Percentiles rank a stretch among this genome's conserved stretches.
Evolutionary conservation across 192 early-diverging fungal genomes (phyloP).

Genomic region (Umbelopsis isabellina): DNA sequence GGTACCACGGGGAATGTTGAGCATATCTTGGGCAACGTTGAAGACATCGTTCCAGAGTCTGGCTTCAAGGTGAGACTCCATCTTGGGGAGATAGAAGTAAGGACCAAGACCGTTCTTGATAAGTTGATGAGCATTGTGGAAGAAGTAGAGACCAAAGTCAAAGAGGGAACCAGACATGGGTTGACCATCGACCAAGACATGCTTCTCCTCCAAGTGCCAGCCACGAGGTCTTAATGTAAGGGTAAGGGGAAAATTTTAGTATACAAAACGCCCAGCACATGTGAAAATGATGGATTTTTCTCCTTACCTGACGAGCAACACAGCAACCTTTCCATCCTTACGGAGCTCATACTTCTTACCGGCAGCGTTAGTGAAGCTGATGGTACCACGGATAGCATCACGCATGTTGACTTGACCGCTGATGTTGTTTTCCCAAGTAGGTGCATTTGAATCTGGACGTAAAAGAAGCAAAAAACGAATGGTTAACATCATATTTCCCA

Average conservation of each 20-base stretch:
- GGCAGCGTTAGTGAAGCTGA: constrained; percentile 84
- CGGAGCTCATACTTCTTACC: constrained; percentile 95
- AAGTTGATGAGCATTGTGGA: constrained; percentile 92
- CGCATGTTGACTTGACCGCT: constrained; percentile 93
- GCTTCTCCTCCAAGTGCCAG: constrained; percentile 98
- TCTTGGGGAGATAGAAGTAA: constrained; percentile 99
- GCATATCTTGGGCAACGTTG: constrained; percentile 91
- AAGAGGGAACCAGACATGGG: constrained; percentile 95
- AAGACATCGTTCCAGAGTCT: constrained; percentile 98
- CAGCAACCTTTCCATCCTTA: constrained; percentile 88
- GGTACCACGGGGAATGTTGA: constrained; percentile 89
- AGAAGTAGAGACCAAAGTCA: constrained; percentile 98
- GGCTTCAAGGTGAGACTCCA: constrained; percentile 98
- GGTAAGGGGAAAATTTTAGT: not conserved
- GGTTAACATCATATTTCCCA: not conserved
- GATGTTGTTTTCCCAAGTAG: constrained; percentile 94
- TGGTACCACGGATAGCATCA: constrained; percentile 88
- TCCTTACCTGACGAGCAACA: constrained; percentile 82
- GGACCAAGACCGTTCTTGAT: constrained; percentile 89
- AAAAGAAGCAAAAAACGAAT: constrained; percentile 19
- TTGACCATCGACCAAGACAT: constrained; percentile 90
- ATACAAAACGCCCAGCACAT: not conserved
- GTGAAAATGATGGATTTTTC: constrained; percentile 13
- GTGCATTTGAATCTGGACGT: constrained; percentile 86
- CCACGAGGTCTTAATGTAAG: constrained; percentile 78